Percentiles rank a stretch among this genome's conserved stretches.
Evolutionary conservation across 2,329 filamentous ascomycete genomes (phyloP).

Genomic region (Simplicillium aogashimaense): DNA sequence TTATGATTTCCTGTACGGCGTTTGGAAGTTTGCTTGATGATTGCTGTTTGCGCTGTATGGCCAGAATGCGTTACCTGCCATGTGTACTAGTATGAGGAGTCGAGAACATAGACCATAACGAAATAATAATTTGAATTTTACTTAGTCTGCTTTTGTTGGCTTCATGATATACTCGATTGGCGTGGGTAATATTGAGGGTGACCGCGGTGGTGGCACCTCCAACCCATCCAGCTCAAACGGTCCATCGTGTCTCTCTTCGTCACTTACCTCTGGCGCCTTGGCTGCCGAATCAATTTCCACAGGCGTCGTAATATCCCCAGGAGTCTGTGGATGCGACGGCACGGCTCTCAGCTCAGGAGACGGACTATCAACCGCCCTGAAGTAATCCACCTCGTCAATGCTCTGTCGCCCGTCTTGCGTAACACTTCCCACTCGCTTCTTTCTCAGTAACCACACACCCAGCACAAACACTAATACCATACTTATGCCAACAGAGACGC

Average conservation of each 20-base stretch:
- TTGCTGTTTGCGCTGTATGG: conserved; percentile 6
- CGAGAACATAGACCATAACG: neutral
- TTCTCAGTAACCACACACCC: no score
- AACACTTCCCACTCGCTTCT: no score
- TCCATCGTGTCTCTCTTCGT: neutral
- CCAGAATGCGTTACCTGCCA: conserved; percentile 1
- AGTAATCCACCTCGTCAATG: no score
- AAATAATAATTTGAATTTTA: conserved; percentile 1
- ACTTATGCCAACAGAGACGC: no score
- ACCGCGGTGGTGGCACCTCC: neutral
- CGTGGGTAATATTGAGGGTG: conserved; percentile 3
- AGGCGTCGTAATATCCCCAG: conserved; percentile 37
- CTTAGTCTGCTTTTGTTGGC: neutral
- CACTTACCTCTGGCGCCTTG: conserved; percentile 3
- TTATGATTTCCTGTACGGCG: conserved; percentile 7
- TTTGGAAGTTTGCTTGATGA: conserved; percentile 9
- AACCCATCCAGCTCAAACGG: neutral
- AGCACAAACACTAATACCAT: no score
- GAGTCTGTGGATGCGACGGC: conserved; percentile 31
- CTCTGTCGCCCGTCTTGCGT: no score
- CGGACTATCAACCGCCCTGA: conserved; percentile 2
- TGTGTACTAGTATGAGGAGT: no score
- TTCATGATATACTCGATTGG: neutral
- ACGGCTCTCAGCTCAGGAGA: conserved; percentile 27
- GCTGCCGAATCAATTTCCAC: conserved; percentile 41